These are phyloP conservation scores for Saururus chinensis DNA, from an alignment of 164 flowering plant species.

Conservation along the genomic window DNA sequence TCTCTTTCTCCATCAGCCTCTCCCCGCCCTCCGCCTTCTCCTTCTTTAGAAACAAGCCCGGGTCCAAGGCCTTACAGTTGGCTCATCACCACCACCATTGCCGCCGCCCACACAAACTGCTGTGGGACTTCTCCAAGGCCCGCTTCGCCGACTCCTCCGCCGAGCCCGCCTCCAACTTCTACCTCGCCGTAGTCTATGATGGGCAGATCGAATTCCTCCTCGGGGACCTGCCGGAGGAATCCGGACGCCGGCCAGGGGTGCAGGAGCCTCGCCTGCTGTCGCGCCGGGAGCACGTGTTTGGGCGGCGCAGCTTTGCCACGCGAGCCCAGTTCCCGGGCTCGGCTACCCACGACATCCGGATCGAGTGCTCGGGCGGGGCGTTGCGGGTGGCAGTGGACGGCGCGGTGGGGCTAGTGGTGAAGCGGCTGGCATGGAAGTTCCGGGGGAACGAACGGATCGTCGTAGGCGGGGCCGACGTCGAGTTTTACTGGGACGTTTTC, in stretches of 20 bases:
- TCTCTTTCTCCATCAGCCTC: conserved; percentile 46
- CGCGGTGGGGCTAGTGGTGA: conserved; percentile 31
- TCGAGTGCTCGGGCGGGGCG: conserved; percentile 43
- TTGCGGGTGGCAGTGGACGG: conserved; percentile 51
- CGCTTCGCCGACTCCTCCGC: conserved; percentile 38
- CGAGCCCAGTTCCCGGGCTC: conserved; percentile 41
- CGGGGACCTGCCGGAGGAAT: conserved; percentile 38
- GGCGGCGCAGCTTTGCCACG: conserved; percentile 33
- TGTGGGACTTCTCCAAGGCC: conserved; percentile 58
- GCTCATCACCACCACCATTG: conserved; percentile 12
- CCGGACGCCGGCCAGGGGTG: conserved; percentile 20
- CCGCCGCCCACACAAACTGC: conserved; percentile 29
- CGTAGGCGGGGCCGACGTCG: conserved; percentile 40
- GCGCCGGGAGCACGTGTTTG: conserved; percentile 66
- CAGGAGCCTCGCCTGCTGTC: conserved; percentile 24
- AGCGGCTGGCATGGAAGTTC: conserved; percentile 64
- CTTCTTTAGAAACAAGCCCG: conserved; percentile 30
- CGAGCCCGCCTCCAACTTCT: conserved; percentile 49
- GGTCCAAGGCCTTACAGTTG: conserved; percentile 32
- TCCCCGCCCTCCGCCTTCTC: conserved; percentile 33
- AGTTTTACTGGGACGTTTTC: conserved; percentile 71
- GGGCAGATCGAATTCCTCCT: conserved; percentile 37
- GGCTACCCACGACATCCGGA: conserved; percentile 34
- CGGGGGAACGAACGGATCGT: conserved; percentile 56
- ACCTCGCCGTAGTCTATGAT: conserved; percentile 35